A percentile compares a stretch with the other conserved stretches of the same genome.
Conservation (phyloP, 2,329 filamentous ascomycete species). For the Metarhizium guizhouense region DNA sequence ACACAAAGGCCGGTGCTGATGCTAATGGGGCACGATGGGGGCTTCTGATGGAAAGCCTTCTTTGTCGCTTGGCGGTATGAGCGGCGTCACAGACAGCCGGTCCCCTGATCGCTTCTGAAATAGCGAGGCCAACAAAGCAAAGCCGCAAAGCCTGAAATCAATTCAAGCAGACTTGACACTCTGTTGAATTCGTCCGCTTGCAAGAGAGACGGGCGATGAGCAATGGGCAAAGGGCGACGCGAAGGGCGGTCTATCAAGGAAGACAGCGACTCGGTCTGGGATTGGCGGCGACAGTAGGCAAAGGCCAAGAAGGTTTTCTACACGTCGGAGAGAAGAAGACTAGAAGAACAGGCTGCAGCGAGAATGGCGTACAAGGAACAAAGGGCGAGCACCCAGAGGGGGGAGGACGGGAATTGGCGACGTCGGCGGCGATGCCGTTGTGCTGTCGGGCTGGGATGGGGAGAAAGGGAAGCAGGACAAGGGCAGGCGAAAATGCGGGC, state of each 20-base stretch:
- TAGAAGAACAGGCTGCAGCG: constrained; percentile 5
- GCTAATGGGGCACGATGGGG: not conserved
- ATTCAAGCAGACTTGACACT: not conserved
- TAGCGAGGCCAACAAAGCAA: not conserved
- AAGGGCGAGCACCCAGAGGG: constrained; percentile 11
- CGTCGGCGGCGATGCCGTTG: constrained; percentile 18
- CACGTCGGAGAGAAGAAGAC: constrained; percentile 1
- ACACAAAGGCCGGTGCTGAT: not conserved
- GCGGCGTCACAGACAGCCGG: constrained; percentile 1
- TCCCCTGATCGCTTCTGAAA: not conserved
- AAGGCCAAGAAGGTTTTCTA: not conserved
- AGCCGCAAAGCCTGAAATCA: not conserved
- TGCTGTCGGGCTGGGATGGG: constrained; percentile 17
- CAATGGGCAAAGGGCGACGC: not conserved
- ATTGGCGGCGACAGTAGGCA: not conserved
- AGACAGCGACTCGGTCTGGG: not conserved
- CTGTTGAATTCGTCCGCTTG: constrained; percentile 2
- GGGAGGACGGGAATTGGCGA: constrained; percentile 13
- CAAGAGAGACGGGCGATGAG: not conserved
- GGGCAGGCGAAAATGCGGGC: constrained; percentile 11
- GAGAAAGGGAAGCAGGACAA: constrained; percentile 15
- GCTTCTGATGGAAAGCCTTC: not conserved
- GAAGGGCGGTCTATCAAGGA: constrained; percentile 3
- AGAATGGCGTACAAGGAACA: constrained; percentile 7
- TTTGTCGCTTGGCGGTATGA: constrained; percentile 3